These are phyloP conservation scores for Nannizzia gypsea DNA, from an alignment of 2,329 filamentous ascomycete species.

Conservation along the genomic window DNA sequence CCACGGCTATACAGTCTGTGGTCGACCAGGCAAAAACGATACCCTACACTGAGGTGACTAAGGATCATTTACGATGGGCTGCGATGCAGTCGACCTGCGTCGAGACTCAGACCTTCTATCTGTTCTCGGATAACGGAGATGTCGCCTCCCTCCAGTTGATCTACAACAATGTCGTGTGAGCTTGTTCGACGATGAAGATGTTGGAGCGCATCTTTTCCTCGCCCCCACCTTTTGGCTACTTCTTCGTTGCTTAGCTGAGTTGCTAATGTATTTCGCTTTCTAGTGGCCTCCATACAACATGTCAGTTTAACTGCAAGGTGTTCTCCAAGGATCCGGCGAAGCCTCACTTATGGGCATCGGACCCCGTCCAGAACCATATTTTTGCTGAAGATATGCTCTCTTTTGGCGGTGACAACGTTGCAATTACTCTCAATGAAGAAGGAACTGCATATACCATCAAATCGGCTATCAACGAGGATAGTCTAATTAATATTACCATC, in stretches of 20 bases:
- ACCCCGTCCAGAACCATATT: conserved; percentile 62
- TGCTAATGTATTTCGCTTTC: conserved; percentile 1
- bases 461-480: conserved; percentile 67
- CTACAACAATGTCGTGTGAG: conserved; percentile 93
- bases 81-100: conserved; percentile 74
- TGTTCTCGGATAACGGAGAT: conserved; percentile 65
- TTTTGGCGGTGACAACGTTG: conserved; percentile 78
- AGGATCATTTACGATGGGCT: conserved; percentile 71
- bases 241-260: not conserved
- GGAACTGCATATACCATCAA: conserved; percentile 78
- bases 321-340: conserved; percentile 64
- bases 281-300: conserved; percentile 80
- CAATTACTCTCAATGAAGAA: conserved; percentile 74
- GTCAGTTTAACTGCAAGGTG: conserved; percentile 90
- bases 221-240: not conserved
- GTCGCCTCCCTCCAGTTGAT: conserved; percentile 79
- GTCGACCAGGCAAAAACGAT: conserved; percentile 65
- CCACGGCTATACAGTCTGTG: conserved; percentile 75
- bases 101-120: conserved; percentile 91
- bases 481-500: conserved; percentile 76
- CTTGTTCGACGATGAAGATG: conserved; percentile 9
- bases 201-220: not conserved
- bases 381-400: conserved; percentile 74
- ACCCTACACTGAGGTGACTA: conserved; percentile 67
- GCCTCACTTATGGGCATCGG: conserved; percentile 71